Percentiles rank a stretch among this genome's conserved stretches.
Conservation (phyloP, 768 basidiomycete species). For the Hypholoma fasciculare region DNA sequence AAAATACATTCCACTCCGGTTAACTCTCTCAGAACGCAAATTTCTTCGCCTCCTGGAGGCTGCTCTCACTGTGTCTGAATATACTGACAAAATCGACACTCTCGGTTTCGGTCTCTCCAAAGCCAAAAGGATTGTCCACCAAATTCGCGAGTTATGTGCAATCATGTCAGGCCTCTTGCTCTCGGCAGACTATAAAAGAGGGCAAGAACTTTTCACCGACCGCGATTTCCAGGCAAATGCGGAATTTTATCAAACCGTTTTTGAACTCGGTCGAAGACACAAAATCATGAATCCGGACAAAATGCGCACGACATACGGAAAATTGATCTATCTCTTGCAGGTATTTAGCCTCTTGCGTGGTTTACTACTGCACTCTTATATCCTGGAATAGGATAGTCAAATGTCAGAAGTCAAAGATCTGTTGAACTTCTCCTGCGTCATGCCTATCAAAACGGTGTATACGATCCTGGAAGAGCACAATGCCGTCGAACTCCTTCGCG, state of each 20-base stretch:
- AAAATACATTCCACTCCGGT: conserved; percentile 78
- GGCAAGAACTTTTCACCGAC: conserved; percentile 83
- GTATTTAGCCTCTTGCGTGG: conserved; percentile 32
- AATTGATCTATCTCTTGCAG: conserved; percentile 82
- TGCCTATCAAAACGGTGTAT: conserved; percentile 77
- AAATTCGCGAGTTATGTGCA: conserved; percentile 85
- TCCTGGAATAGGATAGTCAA: conserved; percentile 76
- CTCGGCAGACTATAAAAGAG: conserved; percentile 83
- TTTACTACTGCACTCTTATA: conserved; percentile 7
- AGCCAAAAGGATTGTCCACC: conserved; percentile 84
- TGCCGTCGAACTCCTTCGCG: conserved; percentile 70
- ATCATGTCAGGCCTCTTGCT: conserved; percentile 84
- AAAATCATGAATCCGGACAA: conserved; percentile 95
- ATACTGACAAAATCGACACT: conserved; percentile 89
- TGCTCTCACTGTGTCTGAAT: conserved; percentile 82
- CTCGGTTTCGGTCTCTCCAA: conserved; percentile 77
- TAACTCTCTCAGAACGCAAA: conserved; percentile 77
- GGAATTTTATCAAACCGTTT: conserved; percentile 77
- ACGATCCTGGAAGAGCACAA: conserved; percentile 61
- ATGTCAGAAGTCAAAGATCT: conserved; percentile 79
- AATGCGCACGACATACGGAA: conserved; percentile 88
- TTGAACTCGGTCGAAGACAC: conserved; percentile 81
- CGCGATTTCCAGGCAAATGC: conserved; percentile 81
- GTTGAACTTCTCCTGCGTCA: conserved; percentile 76
- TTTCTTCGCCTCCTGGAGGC: conserved; percentile 84